phyloP scores from a whole-genome alignment of 2,329 filamentous ascomycete species.

The Thermomyces lanuginosus region DNA sequence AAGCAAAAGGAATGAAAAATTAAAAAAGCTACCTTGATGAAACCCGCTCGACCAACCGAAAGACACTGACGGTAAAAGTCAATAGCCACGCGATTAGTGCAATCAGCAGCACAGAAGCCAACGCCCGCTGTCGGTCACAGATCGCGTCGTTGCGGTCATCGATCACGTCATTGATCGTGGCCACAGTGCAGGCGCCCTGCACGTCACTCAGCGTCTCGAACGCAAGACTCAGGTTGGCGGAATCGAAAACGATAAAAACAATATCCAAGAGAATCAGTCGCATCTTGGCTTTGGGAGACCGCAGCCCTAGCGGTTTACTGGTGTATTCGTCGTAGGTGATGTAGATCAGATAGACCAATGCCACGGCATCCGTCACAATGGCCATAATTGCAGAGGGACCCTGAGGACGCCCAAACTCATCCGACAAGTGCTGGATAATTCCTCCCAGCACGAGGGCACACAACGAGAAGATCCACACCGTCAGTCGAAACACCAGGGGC shows the following conservation, averaged over 20 bases:
- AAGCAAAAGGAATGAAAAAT: not conserved
- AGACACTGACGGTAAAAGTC: conserved; percentile 75
- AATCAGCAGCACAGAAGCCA: conserved; percentile 64
- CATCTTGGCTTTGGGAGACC: conserved; percentile 70
- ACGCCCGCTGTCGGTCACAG: conserved; percentile 48
- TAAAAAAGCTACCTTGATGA: conserved; percentile 5
- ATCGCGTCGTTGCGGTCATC: conserved; percentile 31
- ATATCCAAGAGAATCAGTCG: conserved; percentile 80
- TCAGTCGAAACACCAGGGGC: conserved; percentile 66
- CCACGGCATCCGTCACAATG: conserved; percentile 73
- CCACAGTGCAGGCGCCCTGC: conserved; percentile 41
- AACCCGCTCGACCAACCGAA: conserved; percentile 36
- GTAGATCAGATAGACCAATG: conserved; percentile 77
- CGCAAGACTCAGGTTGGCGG: conserved; percentile 76
- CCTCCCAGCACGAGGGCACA: conserved; percentile 64
- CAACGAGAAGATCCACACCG: conserved; percentile 67
- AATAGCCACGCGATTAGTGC: conserved; percentile 77
- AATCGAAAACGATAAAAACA: conserved; percentile 94
- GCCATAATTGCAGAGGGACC: conserved; percentile 73
- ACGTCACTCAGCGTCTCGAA: conserved; percentile 62
- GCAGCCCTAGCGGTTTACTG: conserved; percentile 75
- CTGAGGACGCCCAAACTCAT: conserved; percentile 35
- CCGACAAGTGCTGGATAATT: conserved; percentile 51
- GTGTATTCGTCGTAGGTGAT: conserved; percentile 96
- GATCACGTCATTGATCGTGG: conserved; percentile 19